Evolutionary conservation across 805 yeast species (phyloP), one percentile per base, ranked within the genome.

Genomic region (Wickerhamomyces kurtzmanii): DNA sequence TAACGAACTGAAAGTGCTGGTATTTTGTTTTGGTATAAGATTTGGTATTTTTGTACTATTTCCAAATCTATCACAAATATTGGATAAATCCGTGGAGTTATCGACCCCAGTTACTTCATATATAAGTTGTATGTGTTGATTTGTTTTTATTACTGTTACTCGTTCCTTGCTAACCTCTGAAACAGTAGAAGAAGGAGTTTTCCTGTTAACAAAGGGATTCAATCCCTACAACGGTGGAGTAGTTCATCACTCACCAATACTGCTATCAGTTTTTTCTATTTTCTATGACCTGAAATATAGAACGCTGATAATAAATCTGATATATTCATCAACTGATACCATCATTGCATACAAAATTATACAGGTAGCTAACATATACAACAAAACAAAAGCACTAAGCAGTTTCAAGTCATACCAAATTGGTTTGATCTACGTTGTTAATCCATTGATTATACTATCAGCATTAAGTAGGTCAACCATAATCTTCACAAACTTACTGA

Each of bases 211-310:
- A 4, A 67, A 75, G 40, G 64, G 62, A 13, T 59, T 80, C 28
- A 65, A 75, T 26, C 73, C 85, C 7, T 89, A 85, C 44, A 72
- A 72, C 35, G 96, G 96, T 8, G 93, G 93, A 15, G 74, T 86
- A 12, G 78, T 79, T 20, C 89, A 85, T 51, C 94, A 85, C 41
- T 75, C 94, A 4, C 95, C 96, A 4, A 47, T 86, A 12, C 43
- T 89, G 14, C 64, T 84, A 20, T 55, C 62, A 3, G 33, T 72
- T 2, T 62, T 78, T 45, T 57, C 65, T 8, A 26, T 28, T 10
- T 24, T 39, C 15, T 17, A 26, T 8, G 34, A 31, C 6, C 20
- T 38, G 1, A 27, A 31, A 27, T n/a, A n/a, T n/a, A n/a, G n/a
- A n/a, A n/a, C n/a, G n/a, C n/a, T n/a, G n/a, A n/a, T n/a, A n/a